Evolutionary conservation across 2,329 filamentous ascomycete species (phyloP), one percentile per base, ranked within the genome.

Genomic region (Verticillium dahliae): DNA sequence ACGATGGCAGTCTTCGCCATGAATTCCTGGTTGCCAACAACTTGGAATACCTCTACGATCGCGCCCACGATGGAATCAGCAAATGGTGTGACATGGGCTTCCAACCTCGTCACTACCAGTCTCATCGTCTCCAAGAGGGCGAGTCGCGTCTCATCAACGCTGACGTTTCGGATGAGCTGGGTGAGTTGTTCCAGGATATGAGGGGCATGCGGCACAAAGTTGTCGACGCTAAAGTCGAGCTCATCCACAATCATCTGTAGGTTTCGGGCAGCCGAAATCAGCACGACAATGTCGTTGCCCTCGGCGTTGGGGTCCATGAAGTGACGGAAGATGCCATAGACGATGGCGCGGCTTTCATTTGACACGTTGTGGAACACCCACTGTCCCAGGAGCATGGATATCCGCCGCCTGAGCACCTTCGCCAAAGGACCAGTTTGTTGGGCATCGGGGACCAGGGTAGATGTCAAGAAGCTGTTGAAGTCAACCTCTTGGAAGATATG

Each of bases 1-100:
- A 98, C 83, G 59, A 98, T 92, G 1, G 92, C 88, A 75, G 97
- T 93, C 74, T 98, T 98, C 81, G 97, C 90, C 73, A 98, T 85
- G 75, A 92, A 91, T 69, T 95, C 91, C 63, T 96, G 90, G 2
- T 79, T 75, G 0, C 89, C 91, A 2, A 91, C 92, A 59, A 88
- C 85, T 63, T 91, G 88, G 95, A 95, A 99, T 0, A 98, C 81
- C 4, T 82, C 81, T 0, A 94, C 93, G 6, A 98, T 81, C 13
- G 92, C 84, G 1, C 85, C 81, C 74, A 99, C 89, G 63, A 99
- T 90, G 63, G 89, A 86, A 68, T 96, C 91, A 5, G 91, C 91
- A 64, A 88, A 88, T 56, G 81, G 81, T 1, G 80, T 75, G 1
- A 87, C 88, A 66, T 90, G 81, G 38, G 87, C 83, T 69, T 96